Percentiles rank a stretch among this genome's conserved stretches.
phyloP scores from a whole-genome alignment of 371 early-diverging fungal species.

The Mortierella sp. region DNA sequence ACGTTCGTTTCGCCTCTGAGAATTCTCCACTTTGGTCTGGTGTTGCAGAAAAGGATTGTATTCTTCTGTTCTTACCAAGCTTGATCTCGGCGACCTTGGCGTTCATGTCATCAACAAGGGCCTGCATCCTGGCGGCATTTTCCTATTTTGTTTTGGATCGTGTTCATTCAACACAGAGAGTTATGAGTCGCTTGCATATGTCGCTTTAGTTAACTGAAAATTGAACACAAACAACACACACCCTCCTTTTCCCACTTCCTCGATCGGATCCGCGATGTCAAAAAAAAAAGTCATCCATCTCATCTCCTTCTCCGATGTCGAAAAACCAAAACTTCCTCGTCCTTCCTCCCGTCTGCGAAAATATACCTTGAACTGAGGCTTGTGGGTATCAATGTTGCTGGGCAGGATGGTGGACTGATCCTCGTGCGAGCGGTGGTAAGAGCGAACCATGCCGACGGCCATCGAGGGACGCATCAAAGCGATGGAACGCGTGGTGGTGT shows the following conservation, averaged over 20 bases:
- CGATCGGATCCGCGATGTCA: neutral
- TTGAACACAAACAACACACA: conserved; percentile 3
- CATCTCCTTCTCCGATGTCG: neutral
- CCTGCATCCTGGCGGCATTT: conserved; percentile 87
- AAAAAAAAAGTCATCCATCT: neutral
- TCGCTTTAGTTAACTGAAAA: conserved; percentile 8
- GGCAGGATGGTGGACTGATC: conserved; percentile 55
- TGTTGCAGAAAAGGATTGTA: neutral
- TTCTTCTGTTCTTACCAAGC: conserved; percentile 69
- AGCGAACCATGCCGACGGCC: conserved; percentile 51
- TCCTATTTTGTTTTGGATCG: conserved; percentile 69
- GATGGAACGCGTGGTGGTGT: conserved; percentile 30
- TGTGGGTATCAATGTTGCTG: conserved; percentile 77
- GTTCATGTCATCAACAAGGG: conserved; percentile 83
- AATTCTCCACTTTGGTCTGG: neutral
- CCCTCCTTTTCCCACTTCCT: neutral
- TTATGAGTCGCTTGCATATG: neutral
- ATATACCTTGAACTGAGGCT: conserved; percentile 86
- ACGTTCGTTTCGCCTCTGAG: neutral
- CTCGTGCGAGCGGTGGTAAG: conserved; percentile 59
- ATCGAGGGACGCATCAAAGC: conserved; percentile 50
- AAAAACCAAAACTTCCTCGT: neutral
- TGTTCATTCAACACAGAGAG: neutral
- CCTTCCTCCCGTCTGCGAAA: no score
- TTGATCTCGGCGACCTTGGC: conserved; percentile 80